Evolutionary conservation across 768 basidiomycete genomes (phyloP), one percentile per base, ranked within the genome.

Genomic region (Gloeopeniophorella convolvens): DNA sequence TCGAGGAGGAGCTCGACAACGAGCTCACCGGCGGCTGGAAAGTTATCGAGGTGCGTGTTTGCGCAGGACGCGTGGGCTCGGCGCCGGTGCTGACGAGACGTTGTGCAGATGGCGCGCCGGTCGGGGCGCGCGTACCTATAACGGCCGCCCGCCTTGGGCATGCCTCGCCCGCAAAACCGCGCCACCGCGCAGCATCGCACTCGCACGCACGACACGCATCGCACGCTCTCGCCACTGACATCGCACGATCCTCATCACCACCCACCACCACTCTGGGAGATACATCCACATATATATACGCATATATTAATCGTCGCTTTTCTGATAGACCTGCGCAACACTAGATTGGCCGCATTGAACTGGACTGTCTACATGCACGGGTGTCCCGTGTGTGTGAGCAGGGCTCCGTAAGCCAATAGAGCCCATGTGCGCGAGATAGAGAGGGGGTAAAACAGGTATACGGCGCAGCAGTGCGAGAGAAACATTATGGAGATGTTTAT

Each of bases 1-100:
- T 91, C 26, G 84, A 89, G 62, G 85, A 85, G 60, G 91, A 97
- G 63, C 70, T 97, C 55, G 82, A 82, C 24, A 89, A 98, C 64
- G 89, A 93, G 65, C 74, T 96, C 37, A 99, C 96, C 0, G 93
- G 90, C 35, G 96, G 96, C 11, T 99, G 96, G 95, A 98, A 97
- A 68, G 80, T 98, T 45, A 77, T 97, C 23, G 95, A 98, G 83
- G 92, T 93, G 63, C 43, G 79, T 69, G 13, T 33, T 23, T 15
- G 16, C 7, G 15, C 18, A 20, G 15, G 33, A 13, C 15, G 10
- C 31, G 3, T 40, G 21, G 37, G 50, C 35, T 18, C 48, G 12
- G 51, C n/a, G n/a, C n/a, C 21, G 5, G 30, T 13, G 21, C 43
- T 61, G 30, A 37, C n/a, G 41, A 16, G n/a, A 10, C 54, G 5